Percentiles rank a stretch among this genome's conserved stretches.
These are phyloP conservation scores for Helotiales sp. DNA, from an alignment of 2,329 filamentous ascomycete genomes.

Conservation along the genomic window DNA sequence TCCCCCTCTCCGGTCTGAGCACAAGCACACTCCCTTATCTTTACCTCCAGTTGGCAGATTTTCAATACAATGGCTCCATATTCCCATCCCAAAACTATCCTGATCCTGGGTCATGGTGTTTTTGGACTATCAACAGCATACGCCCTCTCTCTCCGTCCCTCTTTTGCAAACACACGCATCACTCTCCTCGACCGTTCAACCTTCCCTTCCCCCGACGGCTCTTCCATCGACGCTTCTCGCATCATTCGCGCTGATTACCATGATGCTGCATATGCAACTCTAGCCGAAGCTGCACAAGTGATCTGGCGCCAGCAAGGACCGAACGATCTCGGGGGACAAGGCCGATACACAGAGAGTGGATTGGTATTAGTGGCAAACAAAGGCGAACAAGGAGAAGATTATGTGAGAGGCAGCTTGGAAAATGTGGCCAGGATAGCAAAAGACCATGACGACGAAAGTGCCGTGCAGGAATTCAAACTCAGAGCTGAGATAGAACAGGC, in stretches of 20 bases:
- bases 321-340: slow-evolving; percentile 60
- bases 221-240: slow-evolving; percentile 66
- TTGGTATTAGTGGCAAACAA: slow-evolving; percentile 67
- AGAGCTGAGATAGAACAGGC: slow-evolving; percentile 50
- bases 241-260: slow-evolving; percentile 80
- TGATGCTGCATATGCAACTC: slow-evolving; percentile 73
- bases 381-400: slow-evolving; percentile 48
- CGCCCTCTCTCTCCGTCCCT: slow-evolving; percentile 67
- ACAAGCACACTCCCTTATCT: not conserved
- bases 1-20: not conserved
- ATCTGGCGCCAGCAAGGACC: slow-evolving; percentile 66
- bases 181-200: slow-evolving; percentile 63
- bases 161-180: slow-evolving; percentile 56
- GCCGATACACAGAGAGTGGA: slow-evolving; percentile 73
- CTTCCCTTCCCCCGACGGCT: slow-evolving; percentile 64
- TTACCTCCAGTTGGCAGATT: not conserved
- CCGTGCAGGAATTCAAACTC: slow-evolving; percentile 49
- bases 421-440: slow-evolving; percentile 56
- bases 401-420: slow-evolving; percentile 62
- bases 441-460: slow-evolving; percentile 39
- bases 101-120: slow-evolving; percentile 68
- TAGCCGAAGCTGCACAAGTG: slow-evolving; percentile 73
- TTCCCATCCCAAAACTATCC: slow-evolving; percentile 53
- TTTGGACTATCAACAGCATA: slow-evolving; percentile 70
- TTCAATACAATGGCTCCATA: slow-evolving; percentile 17